Percentiles rank a stretch among this genome's conserved stretches.
phyloP scores from a whole-genome alignment of 805 yeast species.

The Candida boleticola region DNA sequence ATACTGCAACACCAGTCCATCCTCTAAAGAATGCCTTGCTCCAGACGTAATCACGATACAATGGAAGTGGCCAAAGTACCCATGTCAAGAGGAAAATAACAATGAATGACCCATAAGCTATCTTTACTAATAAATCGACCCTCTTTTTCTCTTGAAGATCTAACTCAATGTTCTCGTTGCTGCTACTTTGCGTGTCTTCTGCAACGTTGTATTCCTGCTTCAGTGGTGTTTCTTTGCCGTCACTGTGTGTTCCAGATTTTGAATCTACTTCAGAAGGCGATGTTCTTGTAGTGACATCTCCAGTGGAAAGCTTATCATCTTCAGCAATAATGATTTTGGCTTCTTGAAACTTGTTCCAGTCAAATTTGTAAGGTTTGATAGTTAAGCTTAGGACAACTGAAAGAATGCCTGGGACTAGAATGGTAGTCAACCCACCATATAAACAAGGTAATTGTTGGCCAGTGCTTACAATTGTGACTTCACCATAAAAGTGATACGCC shows the following conservation, averaged over 20 bases:
- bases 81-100: slow-evolving; percentile 31
- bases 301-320: slow-evolving; percentile 1
- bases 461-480: slow-evolving; percentile 20
- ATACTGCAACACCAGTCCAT: slow-evolving; percentile 33
- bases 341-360: slow-evolving; percentile 25
- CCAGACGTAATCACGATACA: slow-evolving; percentile 43
- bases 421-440: slow-evolving; percentile 31
- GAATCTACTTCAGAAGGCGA: background rate
- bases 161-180: slow-evolving; percentile 6
- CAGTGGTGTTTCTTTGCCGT: background rate
- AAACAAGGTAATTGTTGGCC: slow-evolving; percentile 34
- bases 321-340: slow-evolving; percentile 17
- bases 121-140: slow-evolving; percentile 9
- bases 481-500: slow-evolving; percentile 26
- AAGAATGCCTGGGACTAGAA: slow-evolving; percentile 29
- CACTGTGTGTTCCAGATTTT: background rate
- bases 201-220: background rate
- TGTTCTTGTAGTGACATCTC: background rate
- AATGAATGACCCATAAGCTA: slow-evolving; percentile 24
- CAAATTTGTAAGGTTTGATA: slow-evolving; percentile 24
- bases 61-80: slow-evolving; percentile 43
- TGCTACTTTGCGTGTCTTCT: background rate
- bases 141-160: slow-evolving; percentile 7
- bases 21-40: slow-evolving; percentile 35
- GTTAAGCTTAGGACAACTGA: slow-evolving; percentile 25